Conservation (phyloP, 2,329 filamentous ascomycete species). For the Exophiala bonariae region DNA sequence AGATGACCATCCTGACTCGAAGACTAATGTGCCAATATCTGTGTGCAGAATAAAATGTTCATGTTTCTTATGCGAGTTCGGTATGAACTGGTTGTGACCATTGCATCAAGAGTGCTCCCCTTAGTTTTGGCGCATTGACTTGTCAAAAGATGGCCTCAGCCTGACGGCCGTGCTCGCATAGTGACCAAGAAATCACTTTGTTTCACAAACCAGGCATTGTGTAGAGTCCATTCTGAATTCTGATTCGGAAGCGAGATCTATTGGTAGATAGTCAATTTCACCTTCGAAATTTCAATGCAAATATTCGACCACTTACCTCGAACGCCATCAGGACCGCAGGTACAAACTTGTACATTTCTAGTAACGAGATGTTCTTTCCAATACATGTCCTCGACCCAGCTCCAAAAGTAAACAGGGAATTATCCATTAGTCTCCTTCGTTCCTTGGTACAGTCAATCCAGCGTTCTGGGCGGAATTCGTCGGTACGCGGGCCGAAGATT, state of each 20-base stretch:
- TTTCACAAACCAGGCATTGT: slow-evolving; percentile 15
- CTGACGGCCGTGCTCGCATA: too few species aligned
- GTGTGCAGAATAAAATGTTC: too few species aligned
- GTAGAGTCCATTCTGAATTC: slow-evolving; percentile 4
- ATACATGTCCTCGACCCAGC: slow-evolving; percentile 48
- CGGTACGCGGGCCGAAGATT: slow-evolving; percentile 52
- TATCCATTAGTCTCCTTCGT: slow-evolving; percentile 51
- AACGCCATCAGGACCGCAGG: slow-evolving; percentile 19
- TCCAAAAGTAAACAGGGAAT: slow-evolving; percentile 40
- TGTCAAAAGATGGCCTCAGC: too few species aligned
- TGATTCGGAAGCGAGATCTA: slow-evolving; percentile 1
- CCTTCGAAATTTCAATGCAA: not conserved
- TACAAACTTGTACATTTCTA: slow-evolving; percentile 29
- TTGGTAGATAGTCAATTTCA: too few species aligned
- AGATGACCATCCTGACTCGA: too few species aligned
- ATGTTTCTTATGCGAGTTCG: too few species aligned
- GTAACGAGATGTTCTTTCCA: slow-evolving; percentile 26
- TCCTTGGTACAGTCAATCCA: slow-evolving; percentile 59
- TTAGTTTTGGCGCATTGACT: too few species aligned
- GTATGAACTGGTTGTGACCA: too few species aligned
- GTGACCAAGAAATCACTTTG: slow-evolving; percentile 11
- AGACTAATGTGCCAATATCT: too few species aligned
- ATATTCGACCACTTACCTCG: slow-evolving; percentile 4
- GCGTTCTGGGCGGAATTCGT: slow-evolving; percentile 66
- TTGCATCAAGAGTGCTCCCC: too few species aligned